phyloP scores from a whole-genome alignment of 2,329 filamentous ascomycete genomes.

The Arthrobotrys megalospora region DNA sequence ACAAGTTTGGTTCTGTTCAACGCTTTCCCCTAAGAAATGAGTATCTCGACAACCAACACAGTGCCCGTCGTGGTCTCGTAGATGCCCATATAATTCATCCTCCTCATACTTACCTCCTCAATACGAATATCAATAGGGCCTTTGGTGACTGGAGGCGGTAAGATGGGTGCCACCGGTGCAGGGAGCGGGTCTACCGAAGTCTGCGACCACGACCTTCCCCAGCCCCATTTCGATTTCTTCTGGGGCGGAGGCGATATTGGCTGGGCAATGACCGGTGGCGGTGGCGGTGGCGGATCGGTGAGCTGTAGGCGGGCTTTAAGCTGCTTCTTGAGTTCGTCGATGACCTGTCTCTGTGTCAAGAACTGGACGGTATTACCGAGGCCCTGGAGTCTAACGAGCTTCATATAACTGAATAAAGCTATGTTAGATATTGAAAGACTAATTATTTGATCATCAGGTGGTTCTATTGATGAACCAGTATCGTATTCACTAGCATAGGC shows the following conservation, averaged over 20 bases:
- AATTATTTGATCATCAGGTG: constrained; percentile 47
- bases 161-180: constrained; percentile 31
- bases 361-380: constrained; percentile 56
- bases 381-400: constrained; percentile 47
- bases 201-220: constrained; percentile 40
- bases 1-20: too few relatives aligned
- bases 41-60: constrained; percentile 53
- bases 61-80: constrained; percentile 54
- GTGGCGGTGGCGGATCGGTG: constrained; percentile 41
- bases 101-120: constrained; percentile 59
- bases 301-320: constrained; percentile 53
- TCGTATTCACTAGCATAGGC: constrained; percentile 41
- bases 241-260: constrained; percentile 48
- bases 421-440: constrained; percentile 47
- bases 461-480: background rate
- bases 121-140: constrained; percentile 52
- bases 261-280: constrained; percentile 24
- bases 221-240: constrained; percentile 60
- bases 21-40: constrained; percentile 20
- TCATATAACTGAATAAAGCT: constrained; percentile 44
- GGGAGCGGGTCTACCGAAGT: background rate
- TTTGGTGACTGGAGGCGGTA: constrained; percentile 25
- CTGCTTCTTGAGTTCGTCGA: constrained; percentile 53
- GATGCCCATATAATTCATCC: constrained; percentile 56
- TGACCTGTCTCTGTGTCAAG: constrained; percentile 53